Evolutionary conservation across 495 filamentous ascomycete genomes (phyloP), one percentile per base, ranked within the genome.

Genomic region (Entonaema liquescens): DNA sequence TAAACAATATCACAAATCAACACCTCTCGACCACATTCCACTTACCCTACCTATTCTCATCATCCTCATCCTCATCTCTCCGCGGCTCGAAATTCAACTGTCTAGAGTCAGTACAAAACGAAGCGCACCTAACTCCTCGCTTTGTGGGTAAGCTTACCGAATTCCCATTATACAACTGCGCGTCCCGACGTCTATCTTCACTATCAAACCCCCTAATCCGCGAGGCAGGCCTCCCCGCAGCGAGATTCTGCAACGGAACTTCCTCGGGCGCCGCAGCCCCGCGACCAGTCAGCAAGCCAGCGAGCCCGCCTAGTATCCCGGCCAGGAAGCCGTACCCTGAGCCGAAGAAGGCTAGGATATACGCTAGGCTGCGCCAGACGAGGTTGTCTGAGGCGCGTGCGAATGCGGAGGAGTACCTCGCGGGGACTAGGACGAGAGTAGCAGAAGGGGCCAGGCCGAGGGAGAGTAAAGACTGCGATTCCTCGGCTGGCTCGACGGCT

Each of bases 101-200:
- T 35, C 25, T 5, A 35, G 28, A 0, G 25, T 79, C 55, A 76
- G 74, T 49, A 33, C 13, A 11, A 4, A 29, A 52, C 11, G 11
- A 13, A 28, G 29, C 29, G 29, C 7, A 31, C 29, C 9, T 13
- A 28, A 26, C 42, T 15, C 9, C n/a, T n/a, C n/a, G n/a, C n/a
- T n/a, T n/a, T n/a, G n/a, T n/a, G n/a, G n/a, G 19, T 1, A 59
- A 49, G 77, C 90, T 65, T 83, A 94, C 92, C 77, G 92, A 91
- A 74, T 97, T 97, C 3, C 93, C 93, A 78, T 97, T 97, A 76
- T 97, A 97, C 38, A 93, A 87, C 71, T 94, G 88, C 23, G 84
- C 83, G 63, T 90, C 71, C 83, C 85, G 53, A 77, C 79, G 56
- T 81, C 68, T 42, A 36, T 76, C 71, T 0, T 68, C 56, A 21